phyloP scores from a whole-genome alignment of 164 flowering plant genomes.

The Amborella trichopoda region DNA sequence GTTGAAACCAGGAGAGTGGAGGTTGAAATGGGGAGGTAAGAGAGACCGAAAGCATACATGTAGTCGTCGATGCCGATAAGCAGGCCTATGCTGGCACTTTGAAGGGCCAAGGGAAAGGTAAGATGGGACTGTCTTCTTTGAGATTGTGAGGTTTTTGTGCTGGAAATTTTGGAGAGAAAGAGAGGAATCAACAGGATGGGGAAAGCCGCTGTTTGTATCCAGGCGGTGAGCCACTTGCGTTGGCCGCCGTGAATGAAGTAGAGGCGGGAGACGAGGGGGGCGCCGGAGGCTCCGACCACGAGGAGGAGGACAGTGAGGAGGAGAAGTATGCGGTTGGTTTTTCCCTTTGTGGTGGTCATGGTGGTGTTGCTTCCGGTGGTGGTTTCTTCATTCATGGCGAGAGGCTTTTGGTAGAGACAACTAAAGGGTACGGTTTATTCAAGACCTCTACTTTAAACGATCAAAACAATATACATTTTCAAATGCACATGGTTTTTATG shows the following conservation, averaged over 20 bases:
- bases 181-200: conserved; percentile 9
- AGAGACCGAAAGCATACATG: conserved; percentile 10
- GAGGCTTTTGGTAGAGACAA: too few relatives aligned
- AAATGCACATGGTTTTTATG: too few relatives aligned
- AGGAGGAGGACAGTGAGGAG: too few relatives aligned
- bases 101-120: conserved; percentile 5
- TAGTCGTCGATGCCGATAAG: conserved; percentile 9
- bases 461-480: too few relatives aligned
- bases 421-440: too few relatives aligned
- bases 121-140: conserved; percentile 1
- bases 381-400: too few relatives aligned
- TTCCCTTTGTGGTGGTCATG: too few relatives aligned
- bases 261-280: conserved; percentile 13
- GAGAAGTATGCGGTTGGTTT: too few relatives aligned
- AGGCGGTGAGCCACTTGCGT: conserved; percentile 9
- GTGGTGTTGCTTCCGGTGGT: too few relatives aligned
- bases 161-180: neutral
- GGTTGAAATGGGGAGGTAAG: conserved; percentile 11
- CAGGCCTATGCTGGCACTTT: conserved; percentile 22
- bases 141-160: neutral
- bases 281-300: too few relatives aligned
- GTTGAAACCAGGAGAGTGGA: conserved; percentile 15
- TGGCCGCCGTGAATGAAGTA: conserved; percentile 13
- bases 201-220: conserved; percentile 10
- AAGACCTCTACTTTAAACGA: too few relatives aligned